Base-by-base conservation (phyloP, 768 basidiomycete species). In the Boletales sp. region DNA sequence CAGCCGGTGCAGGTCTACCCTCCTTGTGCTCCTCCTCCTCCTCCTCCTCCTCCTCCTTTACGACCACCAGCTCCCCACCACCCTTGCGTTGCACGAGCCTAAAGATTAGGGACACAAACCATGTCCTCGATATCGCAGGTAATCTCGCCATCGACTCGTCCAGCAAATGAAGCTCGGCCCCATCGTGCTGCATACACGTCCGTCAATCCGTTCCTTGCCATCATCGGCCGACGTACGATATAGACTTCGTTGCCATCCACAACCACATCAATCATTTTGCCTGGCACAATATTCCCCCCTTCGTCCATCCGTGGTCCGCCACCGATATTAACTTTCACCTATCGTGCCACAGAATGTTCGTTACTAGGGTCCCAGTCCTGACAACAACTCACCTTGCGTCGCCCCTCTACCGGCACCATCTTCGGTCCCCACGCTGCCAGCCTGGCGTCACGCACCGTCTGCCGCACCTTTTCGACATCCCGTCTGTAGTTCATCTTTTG, bases 341-440 rank as follows among this genome's bases (percentile, higher is more conserved):
- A 57, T 52, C 14, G 35, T 18, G n/a, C 38, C 44, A 52, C 40
- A 30, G 47, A 47, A 51, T 44, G 40, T 48, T 54, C 36, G 45
- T 47, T 45, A 27, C 30, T 50, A 30, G 32, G 13, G 42, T 32
- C 45, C 21, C 30, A 36, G 15, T 30, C 39, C 37, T 42, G 42
- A 38, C 21, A 46, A 19, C 42, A 48, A 50, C 72, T 27, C 51
- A 86, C 90, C 76, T 90, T 93, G 59, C 84, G 79, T 63, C 74
- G 78, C 49, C 80, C 84, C 52, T 77, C 75, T 21, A 77, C 42
- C 2, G 86, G 87, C 14, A 76, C 70, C 70, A 86, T 66, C 62
- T 86, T 90, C 4, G 86, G 76, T 11, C 92, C 92, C 90, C 91
- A 94, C 8, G 92, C 92, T 11, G 83, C 78, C 36, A 76, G 56